Evolutionary conservation across 2,329 filamentous ascomycete genomes (phyloP).

Genomic region (Colletotrichum zoysiae): DNA sequence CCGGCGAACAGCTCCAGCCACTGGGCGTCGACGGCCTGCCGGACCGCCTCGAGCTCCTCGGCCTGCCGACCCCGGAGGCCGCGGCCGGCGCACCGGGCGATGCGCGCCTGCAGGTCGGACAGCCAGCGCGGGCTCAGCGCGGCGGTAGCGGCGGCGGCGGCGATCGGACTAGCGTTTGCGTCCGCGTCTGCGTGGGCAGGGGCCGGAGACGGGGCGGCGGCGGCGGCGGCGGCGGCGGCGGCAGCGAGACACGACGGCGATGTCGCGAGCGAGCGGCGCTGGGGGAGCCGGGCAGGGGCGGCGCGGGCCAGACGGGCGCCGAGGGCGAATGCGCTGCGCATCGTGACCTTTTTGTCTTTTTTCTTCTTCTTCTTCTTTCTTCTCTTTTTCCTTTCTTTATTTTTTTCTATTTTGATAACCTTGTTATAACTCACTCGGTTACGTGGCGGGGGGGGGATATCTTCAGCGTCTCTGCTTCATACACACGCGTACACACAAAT

Average conservation of each 20-base stretch:
- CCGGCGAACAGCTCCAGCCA: conserved; percentile 81
- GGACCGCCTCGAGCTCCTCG: conserved; percentile 25
- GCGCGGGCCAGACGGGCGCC: conserved; percentile 8
- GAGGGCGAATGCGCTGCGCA: conserved; percentile 18
- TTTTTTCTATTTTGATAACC: no score
- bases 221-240: no score
- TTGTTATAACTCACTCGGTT: no score
- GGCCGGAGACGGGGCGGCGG: not conserved
- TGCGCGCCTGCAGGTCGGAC: conserved; percentile 45
- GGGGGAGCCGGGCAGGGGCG: not conserved
- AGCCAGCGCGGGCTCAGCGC: conserved; percentile 47
- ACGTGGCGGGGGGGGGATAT: not conserved
- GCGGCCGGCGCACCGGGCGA: conserved; percentile 36
- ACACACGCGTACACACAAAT: no score
- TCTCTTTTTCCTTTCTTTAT: no score
- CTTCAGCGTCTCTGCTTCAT: not conserved
- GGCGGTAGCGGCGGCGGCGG: not conserved
- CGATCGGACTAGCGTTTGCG: not conserved
- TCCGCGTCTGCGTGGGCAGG: not conserved
- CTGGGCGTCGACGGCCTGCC: conserved; percentile 49
- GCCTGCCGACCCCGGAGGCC: conserved; percentile 8
- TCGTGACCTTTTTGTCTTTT: not conserved
- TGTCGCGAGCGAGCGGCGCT: conserved; percentile 24
- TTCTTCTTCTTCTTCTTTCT: not conserved
- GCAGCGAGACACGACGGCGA: conserved; percentile 11